Evolutionary conservation across 1,284 basidiomycete species (phyloP).

Genomic region (Irpex rosettiformis): DNA sequence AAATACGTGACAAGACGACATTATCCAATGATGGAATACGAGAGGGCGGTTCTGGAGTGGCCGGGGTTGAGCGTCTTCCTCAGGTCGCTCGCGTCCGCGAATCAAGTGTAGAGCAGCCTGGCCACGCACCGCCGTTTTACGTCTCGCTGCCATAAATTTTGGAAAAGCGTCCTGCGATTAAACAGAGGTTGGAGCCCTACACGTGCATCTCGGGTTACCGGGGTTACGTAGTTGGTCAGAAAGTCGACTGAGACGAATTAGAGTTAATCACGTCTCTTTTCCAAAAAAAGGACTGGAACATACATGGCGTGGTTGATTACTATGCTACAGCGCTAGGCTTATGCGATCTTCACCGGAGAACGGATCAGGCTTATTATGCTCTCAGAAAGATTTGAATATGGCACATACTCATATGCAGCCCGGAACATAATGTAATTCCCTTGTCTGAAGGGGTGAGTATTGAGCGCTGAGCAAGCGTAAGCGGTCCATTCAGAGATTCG

Average conservation of each 20-base stretch:
- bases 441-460: background rate
- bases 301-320: background rate
- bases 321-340: background rate
- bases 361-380: background rate
- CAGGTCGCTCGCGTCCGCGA: constrained; percentile 1
- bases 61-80: background rate
- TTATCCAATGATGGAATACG: background rate
- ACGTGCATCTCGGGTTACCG: background rate
- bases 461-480: background rate
- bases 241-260: background rate
- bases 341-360: background rate
- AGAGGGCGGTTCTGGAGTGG: background rate
- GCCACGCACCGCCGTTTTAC: background rate
- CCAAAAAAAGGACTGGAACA: background rate
- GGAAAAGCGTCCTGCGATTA: background rate
- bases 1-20: background rate
- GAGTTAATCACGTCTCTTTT: background rate
- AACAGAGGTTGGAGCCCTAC: background rate
- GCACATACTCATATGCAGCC: too few species aligned
- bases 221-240: background rate
- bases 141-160: constrained; percentile 1
- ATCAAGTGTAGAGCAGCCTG: background rate
- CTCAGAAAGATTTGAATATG: too few species aligned
- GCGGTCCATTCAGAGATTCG: background rate
- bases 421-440: too few species aligned